Base-by-base conservation (phyloP, 257 asterid genomes). In the Scutellaria minor region DNA sequence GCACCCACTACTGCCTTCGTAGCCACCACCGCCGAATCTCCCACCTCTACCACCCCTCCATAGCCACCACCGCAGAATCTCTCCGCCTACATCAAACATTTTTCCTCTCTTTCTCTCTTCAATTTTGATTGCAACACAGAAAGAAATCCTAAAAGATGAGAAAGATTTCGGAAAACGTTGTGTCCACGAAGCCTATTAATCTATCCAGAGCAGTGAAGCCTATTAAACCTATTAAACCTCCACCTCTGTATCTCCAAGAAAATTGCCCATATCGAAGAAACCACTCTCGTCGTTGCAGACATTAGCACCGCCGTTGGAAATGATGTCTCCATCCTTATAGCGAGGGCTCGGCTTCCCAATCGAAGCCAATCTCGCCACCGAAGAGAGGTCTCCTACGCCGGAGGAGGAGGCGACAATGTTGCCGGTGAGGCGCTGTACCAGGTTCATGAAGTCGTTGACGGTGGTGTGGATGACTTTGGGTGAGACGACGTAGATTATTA, bases 391-490 rank as follows among this genome's bases (percentile, higher is more conserved):
- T 1, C 93, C 96, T 7, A 77, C 66, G 10, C 72, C 62, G 22
- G 57, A n/a, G n/a, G n/a, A n/a, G n/a, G n/a, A n/a, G n/a, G n/a
- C 22, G 35, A 50, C 75, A 2, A 71, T 35, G 81, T 75, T 35
- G 81, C 98, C 98, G 27, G 98, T 94, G 74, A 94, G 95, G 53
- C 98, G 87, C 42, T 94, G 98, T 12, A 94, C 98, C n/a, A 94
- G 82, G 78, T 81, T 72, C 97, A 83, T 94, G 87, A 88, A 94
- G 66, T 94, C 97, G 72, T 75, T 75, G 65, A 75, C 96, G 31
- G 94, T 94, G 65, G 98, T 89, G 84, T 91, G 98, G 56, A 88
- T 88, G 70, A 89, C 83, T 80, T 85, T 89, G 0, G 98, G 97
- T 0, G 98, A 88, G 40, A 94, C 97, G 0, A 96, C 76, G 85